Conservation (phyloP, 176 grass and related monocot species). For the Carex cristatella region DNA sequence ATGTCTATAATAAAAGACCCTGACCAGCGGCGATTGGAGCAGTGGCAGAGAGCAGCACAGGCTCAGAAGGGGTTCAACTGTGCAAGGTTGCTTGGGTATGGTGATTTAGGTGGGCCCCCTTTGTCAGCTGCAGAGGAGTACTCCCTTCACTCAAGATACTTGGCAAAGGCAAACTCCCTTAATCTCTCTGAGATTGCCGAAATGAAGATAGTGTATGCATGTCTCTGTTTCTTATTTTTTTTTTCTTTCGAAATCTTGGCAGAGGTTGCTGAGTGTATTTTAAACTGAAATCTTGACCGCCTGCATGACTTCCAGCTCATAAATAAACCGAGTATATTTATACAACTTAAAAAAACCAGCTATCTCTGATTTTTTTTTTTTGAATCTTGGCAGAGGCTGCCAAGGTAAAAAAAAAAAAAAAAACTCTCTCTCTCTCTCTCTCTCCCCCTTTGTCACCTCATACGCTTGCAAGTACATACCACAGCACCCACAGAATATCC, state of each 20-base stretch:
- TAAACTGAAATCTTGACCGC: neutral
- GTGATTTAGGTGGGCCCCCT: slow-evolving; percentile 69
- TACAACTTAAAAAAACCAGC: too few species aligned
- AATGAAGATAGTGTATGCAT: slow-evolving; percentile 95
- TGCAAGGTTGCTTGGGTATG: slow-evolving; percentile 84
- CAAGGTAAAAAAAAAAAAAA: neutral
- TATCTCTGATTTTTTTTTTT: too few species aligned
- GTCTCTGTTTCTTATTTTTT: neutral
- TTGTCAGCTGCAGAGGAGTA: slow-evolving; percentile 95
- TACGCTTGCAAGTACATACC: neutral
- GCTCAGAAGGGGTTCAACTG: slow-evolving; percentile 88
- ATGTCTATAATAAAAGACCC: slow-evolving; percentile 99
- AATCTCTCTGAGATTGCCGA: slow-evolving; percentile 97
- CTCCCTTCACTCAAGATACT: slow-evolving; percentile 94
- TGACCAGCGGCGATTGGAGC: slow-evolving; percentile 60
- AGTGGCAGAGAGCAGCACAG: slow-evolving; percentile 72
- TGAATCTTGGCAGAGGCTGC: neutral
- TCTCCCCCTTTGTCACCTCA: neutral
- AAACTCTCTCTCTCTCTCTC: neutral
- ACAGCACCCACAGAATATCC: neutral
- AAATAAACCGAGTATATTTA: too few species aligned
- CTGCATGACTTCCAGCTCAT: too few species aligned
- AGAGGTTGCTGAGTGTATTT: slow-evolving; percentile 10
- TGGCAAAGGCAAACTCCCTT: slow-evolving; percentile 94
- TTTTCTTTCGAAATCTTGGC: slow-evolving; percentile 1